These are phyloP conservation scores for Clavariopsis aquatica DNA, from an alignment of 495 filamentous ascomycete genomes.

Conservation along the genomic window DNA sequence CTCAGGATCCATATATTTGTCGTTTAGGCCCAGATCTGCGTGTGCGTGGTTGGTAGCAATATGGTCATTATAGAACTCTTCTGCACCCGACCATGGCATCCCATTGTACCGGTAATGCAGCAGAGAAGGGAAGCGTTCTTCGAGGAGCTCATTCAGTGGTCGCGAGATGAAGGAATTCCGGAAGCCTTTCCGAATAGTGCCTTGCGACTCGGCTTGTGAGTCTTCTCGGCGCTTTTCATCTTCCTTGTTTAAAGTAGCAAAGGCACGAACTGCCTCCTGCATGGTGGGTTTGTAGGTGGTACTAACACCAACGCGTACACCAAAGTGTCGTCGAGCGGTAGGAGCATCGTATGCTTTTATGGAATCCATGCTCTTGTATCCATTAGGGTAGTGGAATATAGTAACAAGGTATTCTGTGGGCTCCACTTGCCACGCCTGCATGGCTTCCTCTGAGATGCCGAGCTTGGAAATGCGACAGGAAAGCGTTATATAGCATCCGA, in stretches of 20 bases:
- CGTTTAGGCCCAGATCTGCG: conserved; percentile 40
- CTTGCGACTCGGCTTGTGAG: conserved; percentile 28
- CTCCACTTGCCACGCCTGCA: conserved; percentile 74
- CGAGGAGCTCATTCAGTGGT: conserved; percentile 70
- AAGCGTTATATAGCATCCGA: conserved; percentile 58
- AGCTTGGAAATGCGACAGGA: conserved; percentile 69
- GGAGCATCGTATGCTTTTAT: conserved; percentile 42
- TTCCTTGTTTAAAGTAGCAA: conserved; percentile 44
- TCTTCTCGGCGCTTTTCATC: conserved; percentile 30
- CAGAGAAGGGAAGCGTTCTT: conserved; percentile 64
- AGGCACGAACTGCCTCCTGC: conserved; percentile 54
- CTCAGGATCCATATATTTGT: conserved; percentile 45
- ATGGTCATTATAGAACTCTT: conserved; percentile 55
- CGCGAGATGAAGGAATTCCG: conserved; percentile 68
- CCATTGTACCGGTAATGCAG: conserved; percentile 58
- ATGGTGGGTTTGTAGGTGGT: conserved; percentile 57
- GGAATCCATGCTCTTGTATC: conserved; percentile 59
- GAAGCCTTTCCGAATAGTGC: conserved; percentile 39
- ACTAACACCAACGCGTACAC: conserved; percentile 56
- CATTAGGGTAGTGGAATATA: conserved; percentile 64
- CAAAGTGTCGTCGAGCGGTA: conserved; percentile 39
- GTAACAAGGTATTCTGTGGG: conserved; percentile 72
- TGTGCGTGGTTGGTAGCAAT: conserved; percentile 46
- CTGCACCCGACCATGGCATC: conserved; percentile 72
- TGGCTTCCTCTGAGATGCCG: conserved; percentile 72